Percentiles rank a stretch among this genome's conserved stretches.
These are phyloP conservation scores for Talaromyces adpressus DNA, from an alignment of 495 filamentous ascomycete species.

Conservation along the genomic window DNA sequence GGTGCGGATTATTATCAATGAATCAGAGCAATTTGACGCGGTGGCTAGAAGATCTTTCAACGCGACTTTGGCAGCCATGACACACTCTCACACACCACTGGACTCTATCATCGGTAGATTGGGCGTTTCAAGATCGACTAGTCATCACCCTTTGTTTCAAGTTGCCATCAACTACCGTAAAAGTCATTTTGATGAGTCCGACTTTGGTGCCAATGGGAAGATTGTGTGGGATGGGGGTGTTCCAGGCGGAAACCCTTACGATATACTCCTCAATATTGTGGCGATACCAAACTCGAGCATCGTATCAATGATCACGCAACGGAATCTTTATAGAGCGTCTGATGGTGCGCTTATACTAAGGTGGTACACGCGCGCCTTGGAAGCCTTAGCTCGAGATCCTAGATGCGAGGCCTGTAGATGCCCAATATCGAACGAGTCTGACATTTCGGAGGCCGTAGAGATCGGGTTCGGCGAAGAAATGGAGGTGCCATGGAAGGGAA, in stretches of 20 bases:
- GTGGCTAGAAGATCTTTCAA: slow-evolving; percentile 8
- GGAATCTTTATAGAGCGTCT: background rate
- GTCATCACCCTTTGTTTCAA: slow-evolving; percentile 21
- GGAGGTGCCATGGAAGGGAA: slow-evolving; percentile 22
- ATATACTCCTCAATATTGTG: background rate
- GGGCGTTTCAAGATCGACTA: slow-evolving; percentile 10
- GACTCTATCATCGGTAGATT: slow-evolving; percentile 20
- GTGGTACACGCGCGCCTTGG: slow-evolving; percentile 9
- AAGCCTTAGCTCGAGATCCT: slow-evolving; percentile 16
- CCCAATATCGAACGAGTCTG: slow-evolving; percentile 9
- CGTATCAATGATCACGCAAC: background rate
- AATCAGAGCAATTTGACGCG: slow-evolving; percentile 12
- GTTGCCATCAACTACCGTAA: slow-evolving; percentile 22
- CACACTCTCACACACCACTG: slow-evolving; percentile 18
- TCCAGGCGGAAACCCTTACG: background rate
- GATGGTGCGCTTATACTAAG: background rate
- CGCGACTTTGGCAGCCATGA: slow-evolving; percentile 12
- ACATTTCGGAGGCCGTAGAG: background rate
- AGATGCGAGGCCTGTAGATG: slow-evolving; percentile 13
- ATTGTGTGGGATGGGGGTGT: background rate
- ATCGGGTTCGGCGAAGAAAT: background rate
- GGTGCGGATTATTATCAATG: background rate
- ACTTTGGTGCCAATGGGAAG: background rate
- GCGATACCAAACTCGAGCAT: background rate
- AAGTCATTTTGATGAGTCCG: slow-evolving; percentile 1